Evolutionary conservation across 1,284 basidiomycete genomes (phyloP), one percentile per base, ranked within the genome.

Genomic region (Boletellus deceptivus): DNA sequence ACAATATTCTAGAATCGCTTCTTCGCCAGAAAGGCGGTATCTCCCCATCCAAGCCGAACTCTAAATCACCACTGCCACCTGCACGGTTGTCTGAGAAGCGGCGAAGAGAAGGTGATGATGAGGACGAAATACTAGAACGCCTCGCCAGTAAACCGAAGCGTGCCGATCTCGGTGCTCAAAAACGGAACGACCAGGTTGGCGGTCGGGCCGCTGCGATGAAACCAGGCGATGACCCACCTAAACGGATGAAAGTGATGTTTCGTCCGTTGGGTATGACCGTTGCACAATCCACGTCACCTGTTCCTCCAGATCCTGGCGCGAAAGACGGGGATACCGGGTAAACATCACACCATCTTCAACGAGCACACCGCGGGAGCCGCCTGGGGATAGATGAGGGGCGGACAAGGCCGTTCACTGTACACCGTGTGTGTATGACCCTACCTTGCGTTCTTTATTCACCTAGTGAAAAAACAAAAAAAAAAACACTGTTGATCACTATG

Each of bases 311-410:
- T 78, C 70, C 76, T 59, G 77, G 80, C 59, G 75, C 76, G 55
- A 90, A 90, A 70, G 86, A 89, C 62, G 86, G 81, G 46, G 88
- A 89, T 65, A 87, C 81, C 44, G 87, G 88, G 57, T 87, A 58
- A 52, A 51, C n/a, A 20, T 33, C 10, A 7, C 17, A 11, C n/a
- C 22, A 34, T 38, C 31, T 46, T 33, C 27, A 34, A 46, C 43
- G 24, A 27, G 17, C 46, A 46, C 27, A 17, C 27, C 16, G n/a
- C 39, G 14, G 38, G 33, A 33, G 41, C 35, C 38, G 16, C 39
- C 33, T 34, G 33, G 35, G 22, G 42, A 22, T 22, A 22, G 29
- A 41, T 33, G 22, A 37, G 25, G 16, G 40, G 6, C 20, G 20
- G 20, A 56, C 29, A 31, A n/a, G 10, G 34, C n/a, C 9, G 44